phyloP scores from a whole-genome alignment of 345 rosid species.

The Isatis tinctoria region DNA sequence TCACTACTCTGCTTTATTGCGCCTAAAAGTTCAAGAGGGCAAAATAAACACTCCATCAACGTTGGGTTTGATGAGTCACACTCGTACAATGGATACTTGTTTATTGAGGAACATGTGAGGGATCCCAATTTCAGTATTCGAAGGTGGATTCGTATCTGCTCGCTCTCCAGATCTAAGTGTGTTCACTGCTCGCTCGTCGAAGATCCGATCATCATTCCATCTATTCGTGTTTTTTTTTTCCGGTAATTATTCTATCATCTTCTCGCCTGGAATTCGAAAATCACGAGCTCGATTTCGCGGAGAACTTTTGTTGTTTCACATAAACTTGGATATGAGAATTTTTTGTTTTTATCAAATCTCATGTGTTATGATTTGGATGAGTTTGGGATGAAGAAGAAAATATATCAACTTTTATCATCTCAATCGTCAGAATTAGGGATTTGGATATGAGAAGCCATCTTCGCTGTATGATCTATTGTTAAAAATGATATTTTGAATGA shows the following conservation, averaged over 20 bases:
- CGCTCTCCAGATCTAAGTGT: not conserved
- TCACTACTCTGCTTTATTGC: constrained; percentile 12
- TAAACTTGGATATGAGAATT: no score
- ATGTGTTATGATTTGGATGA: not conserved
- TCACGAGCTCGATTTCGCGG: not conserved
- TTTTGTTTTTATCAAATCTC: not conserved
- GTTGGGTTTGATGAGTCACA: not conserved
- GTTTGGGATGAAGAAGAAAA: not conserved
- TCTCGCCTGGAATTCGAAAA: not conserved
- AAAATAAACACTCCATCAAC: not conserved
- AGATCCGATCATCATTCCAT: constrained; percentile 13
- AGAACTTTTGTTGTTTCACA: not conserved
- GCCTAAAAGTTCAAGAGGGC: constrained; percentile 5
- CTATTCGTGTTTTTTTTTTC: not conserved
- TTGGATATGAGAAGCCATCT: not conserved
- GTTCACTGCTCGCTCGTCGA: not conserved
- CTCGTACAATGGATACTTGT: not conserved
- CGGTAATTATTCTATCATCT: constrained; percentile 6
- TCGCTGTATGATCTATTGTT: not conserved
- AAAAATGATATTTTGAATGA: not conserved
- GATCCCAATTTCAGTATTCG: not conserved
- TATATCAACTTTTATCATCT: not conserved
- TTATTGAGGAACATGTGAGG: constrained; percentile 15
- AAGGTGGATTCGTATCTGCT: not conserved
- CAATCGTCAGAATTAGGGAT: not conserved